Conservation (phyloP, 1,139 yeast genomes). For the Pichia sp. region DNA sequence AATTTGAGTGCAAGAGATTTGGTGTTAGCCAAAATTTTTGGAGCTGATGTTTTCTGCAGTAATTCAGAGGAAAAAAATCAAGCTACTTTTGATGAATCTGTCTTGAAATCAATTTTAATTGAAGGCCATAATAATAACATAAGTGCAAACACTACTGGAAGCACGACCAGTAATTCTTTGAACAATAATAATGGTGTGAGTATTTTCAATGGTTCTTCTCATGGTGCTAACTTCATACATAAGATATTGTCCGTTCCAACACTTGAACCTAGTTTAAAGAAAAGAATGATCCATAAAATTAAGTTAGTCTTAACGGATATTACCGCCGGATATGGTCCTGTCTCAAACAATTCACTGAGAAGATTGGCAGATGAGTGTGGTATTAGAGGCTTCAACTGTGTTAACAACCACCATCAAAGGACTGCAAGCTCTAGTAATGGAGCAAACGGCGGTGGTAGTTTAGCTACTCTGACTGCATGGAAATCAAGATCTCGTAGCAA, state of each 20-base stretch:
- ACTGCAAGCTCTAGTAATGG: slow-evolving; percentile 23
- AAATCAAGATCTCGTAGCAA: slow-evolving; percentile 15
- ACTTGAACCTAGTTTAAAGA: slow-evolving; percentile 55
- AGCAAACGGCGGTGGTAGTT: slow-evolving; percentile 15
- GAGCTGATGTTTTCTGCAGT: slow-evolving; percentile 34
- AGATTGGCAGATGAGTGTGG: slow-evolving; percentile 93
- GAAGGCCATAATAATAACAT: slow-evolving; percentile 27
- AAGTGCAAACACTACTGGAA: slow-evolving; percentile 6
- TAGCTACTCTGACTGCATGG: slow-evolving; percentile 10
- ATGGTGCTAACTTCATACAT: slow-evolving; percentile 83
- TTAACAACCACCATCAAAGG: slow-evolving; percentile 23
- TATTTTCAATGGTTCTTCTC: slow-evolving; percentile 31
- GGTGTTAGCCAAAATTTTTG: slow-evolving; percentile 65
- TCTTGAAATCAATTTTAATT: slow-evolving; percentile 39
- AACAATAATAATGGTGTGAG: neutral
- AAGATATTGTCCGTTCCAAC: slow-evolving; percentile 70
- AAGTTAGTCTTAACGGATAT: slow-evolving; percentile 15
- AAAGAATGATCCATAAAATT: slow-evolving; percentile 41
- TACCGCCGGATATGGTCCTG: slow-evolving; percentile 6
- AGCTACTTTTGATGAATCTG: slow-evolving; percentile 12
- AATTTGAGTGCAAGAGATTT: slow-evolving; percentile 59
- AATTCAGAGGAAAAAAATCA: slow-evolving; percentile 12
- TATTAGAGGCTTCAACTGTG: slow-evolving; percentile 31
- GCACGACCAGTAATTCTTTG: slow-evolving; percentile 1
- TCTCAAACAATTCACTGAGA: slow-evolving; percentile 55